A percentile compares a stretch with the other conserved stretches of the same genome.
phyloP scores from a whole-genome alignment of 192 early-diverging fungal genomes.

The Kickxella alabastrina region DNA sequence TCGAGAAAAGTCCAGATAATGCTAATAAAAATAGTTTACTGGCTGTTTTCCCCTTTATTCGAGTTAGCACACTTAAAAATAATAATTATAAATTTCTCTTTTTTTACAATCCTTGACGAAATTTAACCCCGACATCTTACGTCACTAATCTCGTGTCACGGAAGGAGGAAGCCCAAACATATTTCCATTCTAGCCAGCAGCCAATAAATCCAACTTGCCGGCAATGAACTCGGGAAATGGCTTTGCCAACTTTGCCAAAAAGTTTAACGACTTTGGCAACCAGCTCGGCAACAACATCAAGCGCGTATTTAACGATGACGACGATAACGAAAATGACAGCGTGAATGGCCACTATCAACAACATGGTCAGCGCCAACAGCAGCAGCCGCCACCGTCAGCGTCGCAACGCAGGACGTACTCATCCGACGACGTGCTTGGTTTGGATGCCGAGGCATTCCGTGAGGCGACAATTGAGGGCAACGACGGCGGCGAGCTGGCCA shows the following conservation, averaged over 20 bases:
- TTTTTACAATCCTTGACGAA: too few relatives aligned
- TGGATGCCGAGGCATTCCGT: constrained; percentile 49
- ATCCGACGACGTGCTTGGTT: constrained; percentile 48
- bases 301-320: constrained; percentile 40
- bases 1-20: too few relatives aligned
- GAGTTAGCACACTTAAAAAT: too few relatives aligned
- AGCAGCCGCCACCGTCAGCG: neutral
- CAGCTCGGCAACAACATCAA: constrained; percentile 46
- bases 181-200: too few relatives aligned
- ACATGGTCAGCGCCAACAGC: neutral
- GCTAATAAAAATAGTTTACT: too few relatives aligned
- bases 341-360: neutral
- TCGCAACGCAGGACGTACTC: constrained; percentile 23
- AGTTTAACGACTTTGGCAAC: constrained; percentile 45
- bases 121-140: too few relatives aligned
- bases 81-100: too few relatives aligned
- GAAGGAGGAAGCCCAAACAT: too few relatives aligned
- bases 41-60: too few relatives aligned
- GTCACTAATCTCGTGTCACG: too few relatives aligned
- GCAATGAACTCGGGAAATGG: constrained; percentile 34
- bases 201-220: too few relatives aligned
- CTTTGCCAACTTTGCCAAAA: constrained; percentile 50
- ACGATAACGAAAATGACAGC: neutral
- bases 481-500: constrained; percentile 52
- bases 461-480: constrained; percentile 52